These are phyloP conservation scores for Parafenestella ontariensis DNA, from an alignment of 2,329 filamentous ascomycete species.

Conservation along the genomic window DNA sequence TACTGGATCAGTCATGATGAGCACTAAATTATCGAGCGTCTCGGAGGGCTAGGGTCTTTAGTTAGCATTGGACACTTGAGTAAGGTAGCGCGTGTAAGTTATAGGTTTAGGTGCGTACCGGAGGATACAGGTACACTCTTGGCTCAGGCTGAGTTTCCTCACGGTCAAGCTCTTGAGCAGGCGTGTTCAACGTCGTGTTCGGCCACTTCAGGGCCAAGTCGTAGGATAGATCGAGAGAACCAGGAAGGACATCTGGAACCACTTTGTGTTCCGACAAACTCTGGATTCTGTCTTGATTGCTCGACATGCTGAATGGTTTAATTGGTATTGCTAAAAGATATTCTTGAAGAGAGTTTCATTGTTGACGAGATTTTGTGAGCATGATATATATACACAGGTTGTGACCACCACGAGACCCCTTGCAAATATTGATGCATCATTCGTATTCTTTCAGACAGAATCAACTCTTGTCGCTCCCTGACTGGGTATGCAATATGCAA, in stretches of 20 bases:
- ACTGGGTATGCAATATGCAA: not conserved
- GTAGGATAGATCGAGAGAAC: conserved; percentile 13
- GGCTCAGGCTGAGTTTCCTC: conserved; percentile 27
- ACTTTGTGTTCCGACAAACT: conserved; percentile 18
- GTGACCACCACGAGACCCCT: no score
- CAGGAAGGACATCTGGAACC: conserved; percentile 26
- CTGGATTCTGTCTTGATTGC: conserved; percentile 9
- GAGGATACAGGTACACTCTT: conserved; percentile 16
- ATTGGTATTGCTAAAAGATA: not conserved
- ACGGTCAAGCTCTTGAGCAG: conserved; percentile 19
- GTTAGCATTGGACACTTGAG: not conserved
- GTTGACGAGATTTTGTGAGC: not conserved
- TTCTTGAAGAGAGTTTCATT: not conserved
- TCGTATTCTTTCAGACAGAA: not conserved
- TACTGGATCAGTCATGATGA: conserved; percentile 27
- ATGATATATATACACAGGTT: not conserved
- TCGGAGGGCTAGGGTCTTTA: conserved; percentile 9
- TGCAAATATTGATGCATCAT: conserved; percentile 3
- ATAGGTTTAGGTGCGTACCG: conserved; percentile 7
- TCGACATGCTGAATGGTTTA: conserved; percentile 6
- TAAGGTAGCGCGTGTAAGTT: not conserved
- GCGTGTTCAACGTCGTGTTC: conserved; percentile 16
- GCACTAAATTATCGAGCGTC: conserved; percentile 18
- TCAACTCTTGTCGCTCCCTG: not conserved
- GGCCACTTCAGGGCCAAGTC: conserved; percentile 22